These are phyloP conservation scores for Leptographium radiaticola DNA, from an alignment of 2,329 filamentous ascomycete species.

Conservation along the genomic window DNA sequence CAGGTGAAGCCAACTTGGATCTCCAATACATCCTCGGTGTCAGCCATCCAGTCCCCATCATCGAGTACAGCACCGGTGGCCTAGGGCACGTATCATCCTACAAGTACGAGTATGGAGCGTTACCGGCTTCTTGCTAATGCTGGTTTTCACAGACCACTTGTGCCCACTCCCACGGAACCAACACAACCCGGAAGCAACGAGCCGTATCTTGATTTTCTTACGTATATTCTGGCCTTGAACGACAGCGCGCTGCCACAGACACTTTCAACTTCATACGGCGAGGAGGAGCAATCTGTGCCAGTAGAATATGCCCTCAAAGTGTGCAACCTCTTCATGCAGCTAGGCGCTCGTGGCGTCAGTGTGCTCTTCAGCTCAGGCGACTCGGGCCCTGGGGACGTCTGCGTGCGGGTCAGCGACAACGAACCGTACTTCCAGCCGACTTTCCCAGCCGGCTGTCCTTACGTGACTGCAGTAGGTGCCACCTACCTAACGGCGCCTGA, in stretches of 20 bases:
- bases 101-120: slow-evolving; percentile 8
- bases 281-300: slow-evolving; percentile 53
- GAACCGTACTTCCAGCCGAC: slow-evolving; percentile 25
- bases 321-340: slow-evolving; percentile 50
- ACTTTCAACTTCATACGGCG: slow-evolving; percentile 53
- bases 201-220: slow-evolving; percentile 51
- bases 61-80: slow-evolving; percentile 48
- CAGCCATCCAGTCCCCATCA: slow-evolving; percentile 38
- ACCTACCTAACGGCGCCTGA: slow-evolving; percentile 27
- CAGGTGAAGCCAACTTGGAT: slow-evolving; percentile 49
- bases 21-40: slow-evolving; percentile 46
- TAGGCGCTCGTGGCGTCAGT: slow-evolving; percentile 54
- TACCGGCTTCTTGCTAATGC: slow-evolving; percentile 9
- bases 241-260: slow-evolving; percentile 43
- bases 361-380: slow-evolving; percentile 47
- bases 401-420: slow-evolving; percentile 38
- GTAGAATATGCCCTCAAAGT: slow-evolving; percentile 45
- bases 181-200: slow-evolving; percentile 44
- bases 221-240: slow-evolving; percentile 39
- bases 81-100: slow-evolving; percentile 16
- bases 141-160: slow-evolving; percentile 31
- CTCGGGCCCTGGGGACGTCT: slow-evolving; percentile 51
- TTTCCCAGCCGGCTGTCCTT: slow-evolving; percentile 25
- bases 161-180: slow-evolving; percentile 36
- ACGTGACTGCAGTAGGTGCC: slow-evolving; percentile 38